Conservation (phyloP, 176 grass and related monocot species). For the Carex cristatella region DNA sequence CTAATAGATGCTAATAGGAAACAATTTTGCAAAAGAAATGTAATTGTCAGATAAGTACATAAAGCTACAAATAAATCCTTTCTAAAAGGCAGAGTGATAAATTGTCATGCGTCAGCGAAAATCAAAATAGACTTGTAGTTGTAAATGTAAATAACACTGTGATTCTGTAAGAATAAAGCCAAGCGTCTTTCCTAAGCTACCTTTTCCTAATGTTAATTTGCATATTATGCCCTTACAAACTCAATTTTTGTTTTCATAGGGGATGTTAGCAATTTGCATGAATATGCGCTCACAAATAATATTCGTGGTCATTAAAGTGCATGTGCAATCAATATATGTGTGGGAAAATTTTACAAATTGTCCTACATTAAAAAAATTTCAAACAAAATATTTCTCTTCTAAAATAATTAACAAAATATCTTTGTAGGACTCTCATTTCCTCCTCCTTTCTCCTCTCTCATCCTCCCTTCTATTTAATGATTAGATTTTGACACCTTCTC, state of each 20-base stretch:
- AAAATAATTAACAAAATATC: too few species aligned
- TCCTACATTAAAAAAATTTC: too few species aligned
- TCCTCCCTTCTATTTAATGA: too few species aligned
- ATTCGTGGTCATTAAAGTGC: background rate
- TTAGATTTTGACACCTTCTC: too few species aligned
- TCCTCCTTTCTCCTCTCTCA: too few species aligned
- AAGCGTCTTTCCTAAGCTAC: slow-evolving; percentile 4
- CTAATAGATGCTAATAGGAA: background rate
- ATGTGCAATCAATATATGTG: too few species aligned
- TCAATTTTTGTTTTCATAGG: background rate
- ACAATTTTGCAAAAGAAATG: background rate
- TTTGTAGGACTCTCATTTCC: too few species aligned
- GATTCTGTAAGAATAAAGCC: background rate
- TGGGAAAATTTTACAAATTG: too few species aligned
- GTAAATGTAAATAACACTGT: background rate
- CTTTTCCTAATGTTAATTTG: background rate
- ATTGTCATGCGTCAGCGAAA: background rate
- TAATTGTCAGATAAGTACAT: background rate
- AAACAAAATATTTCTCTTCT: too few species aligned
- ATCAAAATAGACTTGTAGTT: background rate
- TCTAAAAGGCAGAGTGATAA: background rate
- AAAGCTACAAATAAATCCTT: background rate
- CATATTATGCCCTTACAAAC: background rate
- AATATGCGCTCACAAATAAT: background rate
- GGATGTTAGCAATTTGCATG: background rate